Base-by-base conservation (phyloP, 2,329 filamentous ascomycete genomes). In the Magnaporthiopsis incrustans region DNA sequence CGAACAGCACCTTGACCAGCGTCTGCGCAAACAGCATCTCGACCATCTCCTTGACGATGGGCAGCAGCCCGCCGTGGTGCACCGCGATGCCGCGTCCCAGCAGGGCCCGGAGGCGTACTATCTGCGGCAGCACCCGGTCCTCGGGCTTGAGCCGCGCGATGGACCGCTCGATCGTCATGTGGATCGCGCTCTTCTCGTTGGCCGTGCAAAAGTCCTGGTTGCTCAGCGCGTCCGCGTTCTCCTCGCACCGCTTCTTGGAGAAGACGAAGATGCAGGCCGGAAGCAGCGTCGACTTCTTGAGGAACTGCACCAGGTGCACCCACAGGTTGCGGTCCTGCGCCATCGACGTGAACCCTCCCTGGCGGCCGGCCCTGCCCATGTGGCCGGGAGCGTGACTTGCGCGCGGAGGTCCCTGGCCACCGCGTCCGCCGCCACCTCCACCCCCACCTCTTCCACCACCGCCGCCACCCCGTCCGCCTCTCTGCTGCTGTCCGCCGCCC, bases 221-320 rank as follows among this genome's bases (percentile, higher is more conserved):
- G 67, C 91, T 94, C 27, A 99, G 81, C 0, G 95, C 94, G 73
- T 97, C 92, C 0, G 95, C 95, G 73, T 98, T 99, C 73, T 98
- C 92, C 75, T 99, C 95, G 71, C 95, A 98, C 63, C 95, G 84
- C 76, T 95, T 97, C 79, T 98, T 99, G 3, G 95, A 99, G 76
- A 99, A 99, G 64, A 99, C 94, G 73, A 99, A 99, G 69, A 99
- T 96, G 74, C 94, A 98, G 11, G 90, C 92, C 0, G 95, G 95
- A 4, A 99, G 84, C 4, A 99, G 82, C 61, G 86, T 91, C 63
- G 92, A 86, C 75, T 96, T 97, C 70, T 88, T 91, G 63, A 99
- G 81, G 75, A 91, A 92, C 71, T 96, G 91, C 3, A 99, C 92
- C 56, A 99, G 84, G 72, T 97, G 91, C 50, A 98, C 94, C 95